Percentiles rank a stretch among this genome's conserved stretches.
Evolutionary conservation across 495 filamentous ascomycete species (phyloP).

Genomic region (Aspergillus leporis): DNA sequence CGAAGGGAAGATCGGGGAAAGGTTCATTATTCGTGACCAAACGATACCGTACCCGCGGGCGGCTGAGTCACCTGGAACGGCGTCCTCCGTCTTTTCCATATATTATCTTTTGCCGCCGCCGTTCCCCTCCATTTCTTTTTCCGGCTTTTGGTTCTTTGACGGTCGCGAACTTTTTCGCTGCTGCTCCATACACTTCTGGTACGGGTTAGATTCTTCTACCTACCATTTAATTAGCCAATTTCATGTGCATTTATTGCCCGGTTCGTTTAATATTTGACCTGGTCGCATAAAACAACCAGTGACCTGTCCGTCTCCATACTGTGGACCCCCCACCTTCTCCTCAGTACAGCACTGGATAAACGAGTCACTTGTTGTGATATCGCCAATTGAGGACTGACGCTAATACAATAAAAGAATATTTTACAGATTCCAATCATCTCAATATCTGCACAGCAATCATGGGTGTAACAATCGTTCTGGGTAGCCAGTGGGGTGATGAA

Average conservation of each 20-base stretch:
- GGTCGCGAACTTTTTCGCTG: slow-evolving; percentile 30
- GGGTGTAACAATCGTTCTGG: slow-evolving; percentile 60
- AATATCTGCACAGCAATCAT: slow-evolving; percentile 30
- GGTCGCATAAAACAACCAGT: neutral
- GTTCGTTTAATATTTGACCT: neutral
- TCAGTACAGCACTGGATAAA: neutral
- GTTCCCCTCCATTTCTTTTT: slow-evolving; percentile 28
- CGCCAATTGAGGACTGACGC: neutral
- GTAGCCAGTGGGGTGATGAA: slow-evolving; percentile 71
- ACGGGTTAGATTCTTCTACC: slow-evolving; percentile 9
- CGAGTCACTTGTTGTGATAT: neutral
- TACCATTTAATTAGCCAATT: neutral
- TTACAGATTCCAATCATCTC: neutral
- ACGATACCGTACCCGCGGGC: slow-evolving; percentile 8
- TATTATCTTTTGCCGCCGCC: slow-evolving; percentile 19
- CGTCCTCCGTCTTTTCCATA: neutral
- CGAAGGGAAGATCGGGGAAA: neutral
- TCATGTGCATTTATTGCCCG: slow-evolving; percentile 7
- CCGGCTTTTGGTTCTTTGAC: slow-evolving; percentile 33
- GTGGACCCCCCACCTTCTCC: neutral
- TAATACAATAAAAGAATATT: neutral
- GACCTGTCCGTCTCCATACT: neutral
- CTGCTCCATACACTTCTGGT: slow-evolving; percentile 26
- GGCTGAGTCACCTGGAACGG: neutral
- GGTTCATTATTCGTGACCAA: neutral